These are phyloP conservation scores for Micromonas commoda DNA, from an alignment of 139 green algal genomes.

Conservation along the genomic window DNA sequence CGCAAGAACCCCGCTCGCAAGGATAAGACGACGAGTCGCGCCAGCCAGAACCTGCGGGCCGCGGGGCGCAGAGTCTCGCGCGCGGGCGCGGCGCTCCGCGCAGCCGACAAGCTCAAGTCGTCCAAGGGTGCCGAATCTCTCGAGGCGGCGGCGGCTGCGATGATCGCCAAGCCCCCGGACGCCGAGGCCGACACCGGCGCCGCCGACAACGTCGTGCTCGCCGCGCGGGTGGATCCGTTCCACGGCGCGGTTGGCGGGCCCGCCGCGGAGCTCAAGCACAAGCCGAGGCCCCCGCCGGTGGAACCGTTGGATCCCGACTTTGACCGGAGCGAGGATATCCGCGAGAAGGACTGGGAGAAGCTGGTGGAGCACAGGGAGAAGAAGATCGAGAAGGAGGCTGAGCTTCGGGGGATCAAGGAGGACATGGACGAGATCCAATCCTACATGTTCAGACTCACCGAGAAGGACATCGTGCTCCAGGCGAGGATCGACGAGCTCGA, in stretches of 20 bases:
- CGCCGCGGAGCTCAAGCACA: not conserved
- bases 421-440: not conserved
- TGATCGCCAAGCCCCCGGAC: not conserved
- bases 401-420: not conserved
- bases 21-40: not conserved
- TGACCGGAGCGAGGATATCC: conserved; percentile 15
- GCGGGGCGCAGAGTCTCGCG: not conserved
- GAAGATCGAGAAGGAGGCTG: conserved; percentile 37
- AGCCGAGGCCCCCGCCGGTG: not conserved
- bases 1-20: not conserved
- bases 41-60: conserved; percentile 32
- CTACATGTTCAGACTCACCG: not conserved
- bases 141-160: not conserved
- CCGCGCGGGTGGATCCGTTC: not conserved
- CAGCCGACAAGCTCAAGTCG: no score
- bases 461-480: not conserved
- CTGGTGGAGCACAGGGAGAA: conserved; percentile 27
- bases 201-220: not conserved
- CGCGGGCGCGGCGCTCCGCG: no score
- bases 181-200: not conserved
- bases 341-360: conserved; percentile 17
- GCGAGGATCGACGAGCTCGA: not conserved
- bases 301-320: conserved; percentile 5
- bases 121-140: not conserved
- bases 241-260: not conserved